phyloP scores from a whole-genome alignment of 2,329 filamentous ascomycete genomes.

The Talaromyces sp. region DNA sequence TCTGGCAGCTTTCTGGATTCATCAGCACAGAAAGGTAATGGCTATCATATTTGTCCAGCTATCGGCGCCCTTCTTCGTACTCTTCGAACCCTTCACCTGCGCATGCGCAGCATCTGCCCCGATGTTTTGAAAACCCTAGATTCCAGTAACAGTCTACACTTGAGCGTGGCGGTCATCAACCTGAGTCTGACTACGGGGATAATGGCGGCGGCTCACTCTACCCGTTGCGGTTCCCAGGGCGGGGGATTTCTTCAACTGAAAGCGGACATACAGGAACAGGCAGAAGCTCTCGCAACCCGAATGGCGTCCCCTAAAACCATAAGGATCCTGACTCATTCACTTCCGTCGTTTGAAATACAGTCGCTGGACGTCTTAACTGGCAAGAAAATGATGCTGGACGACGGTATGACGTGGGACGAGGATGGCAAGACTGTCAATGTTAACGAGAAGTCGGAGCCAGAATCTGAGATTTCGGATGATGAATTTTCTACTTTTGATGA shows the following conservation, averaged over 20 bases:
- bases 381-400: neutral
- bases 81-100: neutral
- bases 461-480: neutral
- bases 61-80: neutral
- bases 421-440: neutral
- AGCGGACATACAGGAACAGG: neutral
- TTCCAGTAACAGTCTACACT: neutral
- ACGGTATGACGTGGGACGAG: neutral
- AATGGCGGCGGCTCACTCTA: neutral
- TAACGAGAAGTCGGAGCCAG: neutral
- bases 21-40: neutral
- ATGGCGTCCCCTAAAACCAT: neutral
- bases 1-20: neutral
- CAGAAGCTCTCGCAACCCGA: neutral
- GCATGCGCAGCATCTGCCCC: neutral
- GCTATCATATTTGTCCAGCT: neutral
- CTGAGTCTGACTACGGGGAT: neutral
- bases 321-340: neutral
- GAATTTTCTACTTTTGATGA: neutral
- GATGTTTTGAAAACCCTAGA: neutral
- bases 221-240: neutral
- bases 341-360: neutral
- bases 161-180: neutral
- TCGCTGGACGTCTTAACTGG: neutral
- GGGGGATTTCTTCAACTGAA: neutral